phyloP scores from a whole-genome alignment of 441 rosid species.

The Syzygium syzygioides region DNA sequence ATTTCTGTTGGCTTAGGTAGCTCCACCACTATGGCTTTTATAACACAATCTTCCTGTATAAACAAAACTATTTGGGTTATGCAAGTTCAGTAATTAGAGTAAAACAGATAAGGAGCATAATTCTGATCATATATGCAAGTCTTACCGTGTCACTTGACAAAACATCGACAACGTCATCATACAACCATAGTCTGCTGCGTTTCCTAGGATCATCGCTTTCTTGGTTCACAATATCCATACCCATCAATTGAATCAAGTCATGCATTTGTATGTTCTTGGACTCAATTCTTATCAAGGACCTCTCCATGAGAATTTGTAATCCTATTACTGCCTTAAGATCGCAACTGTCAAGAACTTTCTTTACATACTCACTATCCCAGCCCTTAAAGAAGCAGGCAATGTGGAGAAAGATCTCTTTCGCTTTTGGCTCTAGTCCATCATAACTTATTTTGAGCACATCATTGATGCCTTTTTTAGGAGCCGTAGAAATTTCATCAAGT shows the following conservation, averaged over 20 bases:
- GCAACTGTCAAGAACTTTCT: not conserved
- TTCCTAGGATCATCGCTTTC: accelerated
- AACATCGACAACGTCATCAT: not conserved
- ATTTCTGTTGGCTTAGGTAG: too few relatives aligned
- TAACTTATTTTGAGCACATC: not conserved
- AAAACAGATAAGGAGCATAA: not conserved
- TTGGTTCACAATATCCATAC: not conserved
- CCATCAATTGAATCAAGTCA: not conserved
- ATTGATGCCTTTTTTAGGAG: not conserved
- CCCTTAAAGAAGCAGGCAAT: not conserved
- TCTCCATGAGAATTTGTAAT: not conserved
- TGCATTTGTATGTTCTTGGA: not conserved
- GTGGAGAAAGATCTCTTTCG: not conserved
- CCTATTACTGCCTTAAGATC: not conserved
- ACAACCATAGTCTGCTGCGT: not conserved
- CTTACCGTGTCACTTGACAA: not conserved
- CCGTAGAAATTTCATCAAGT: accelerated
- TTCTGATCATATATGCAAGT: not conserved
- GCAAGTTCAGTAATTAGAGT: not conserved
- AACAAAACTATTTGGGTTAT: not conserved
- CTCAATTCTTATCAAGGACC: not conserved
- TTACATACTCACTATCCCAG: not conserved
- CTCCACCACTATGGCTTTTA: too few relatives aligned
- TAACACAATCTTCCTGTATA: too few relatives aligned
- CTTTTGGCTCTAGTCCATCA: not conserved